Base-by-base conservation (phyloP, 305 asterid species). In the Euphrasia arctica region DNA sequence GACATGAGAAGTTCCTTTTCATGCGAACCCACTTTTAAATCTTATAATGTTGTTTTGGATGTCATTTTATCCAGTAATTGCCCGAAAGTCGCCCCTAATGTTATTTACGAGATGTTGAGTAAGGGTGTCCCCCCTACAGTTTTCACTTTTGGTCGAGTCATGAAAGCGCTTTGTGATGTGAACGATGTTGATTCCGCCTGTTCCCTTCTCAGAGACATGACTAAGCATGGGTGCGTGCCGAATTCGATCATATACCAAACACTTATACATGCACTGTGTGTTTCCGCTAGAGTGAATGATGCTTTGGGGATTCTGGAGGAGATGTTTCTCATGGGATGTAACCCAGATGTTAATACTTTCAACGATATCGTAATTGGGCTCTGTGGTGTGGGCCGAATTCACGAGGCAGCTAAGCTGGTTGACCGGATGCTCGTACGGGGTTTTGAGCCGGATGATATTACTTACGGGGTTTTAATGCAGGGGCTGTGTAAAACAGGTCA, bases 261-360 rank as follows among this genome's bases (percentile, higher is more conserved):
- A 1, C 86, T 91, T 64, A 84, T 91, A 68, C 95, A 78, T 58
- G 81, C 88, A 11, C 76, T 86, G 9, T 81, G 80, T 48, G 64
- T 68, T 73, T 82, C 82, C 68, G 74, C 77, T 58, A 74, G 96
- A 75, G 83, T 91, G 64, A 75, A 78, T 52, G 96, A 91, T 61
- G 93, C 93, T 54, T 62, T 79, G 75, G 82, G 75, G 64, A 77
- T 84, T 60, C 70, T 88, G 83, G 98, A 91, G 74, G 98, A 91
- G 83, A 88, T 91, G 96, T 76, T 91, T 75, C 86, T 88, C 41
- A 88, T 88, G 98, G 92, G 88, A 18, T 88, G 95, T 72, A 64
- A 69, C 4, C 98, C 98, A 1, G 96, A 88, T 78, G 77, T 82
- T 49, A 81, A 77, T 65, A 88, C 98, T 45, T 88, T 91, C 79